Percentiles rank a stretch among this genome's conserved stretches.
Conservation (phyloP, 257 asterid genomes). For the Nicotiana tabacum region DNA sequence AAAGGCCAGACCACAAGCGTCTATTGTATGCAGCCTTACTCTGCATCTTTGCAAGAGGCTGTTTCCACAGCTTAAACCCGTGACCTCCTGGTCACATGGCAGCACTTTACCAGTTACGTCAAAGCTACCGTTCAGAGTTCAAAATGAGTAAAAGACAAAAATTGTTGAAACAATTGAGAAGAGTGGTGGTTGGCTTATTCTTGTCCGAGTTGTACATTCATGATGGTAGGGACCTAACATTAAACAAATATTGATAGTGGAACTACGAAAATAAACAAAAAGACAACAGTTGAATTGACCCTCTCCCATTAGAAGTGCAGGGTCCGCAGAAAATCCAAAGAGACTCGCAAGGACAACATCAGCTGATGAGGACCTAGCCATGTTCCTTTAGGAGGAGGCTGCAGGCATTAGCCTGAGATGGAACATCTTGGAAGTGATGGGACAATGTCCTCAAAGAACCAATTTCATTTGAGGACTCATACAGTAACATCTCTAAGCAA, state of each 20-base stretch:
- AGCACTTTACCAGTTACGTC: too few relatives aligned
- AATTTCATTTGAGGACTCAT: neutral
- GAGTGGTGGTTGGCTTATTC: neutral
- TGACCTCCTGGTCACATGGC: too few relatives aligned
- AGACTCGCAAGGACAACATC: neutral
- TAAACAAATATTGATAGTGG: conserved; percentile 15
- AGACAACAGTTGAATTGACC: conserved; percentile 16
- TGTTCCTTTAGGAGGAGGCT: neutral
- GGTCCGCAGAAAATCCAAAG: conserved; percentile 4
- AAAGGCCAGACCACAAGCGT: too few relatives aligned
- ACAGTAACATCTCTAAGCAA: neutral
- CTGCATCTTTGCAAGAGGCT: too few relatives aligned
- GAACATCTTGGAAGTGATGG: neutral
- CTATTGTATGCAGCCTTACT: too few relatives aligned
- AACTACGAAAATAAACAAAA: conserved; percentile 4
- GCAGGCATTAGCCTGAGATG: neutral
- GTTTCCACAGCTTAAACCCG: too few relatives aligned
- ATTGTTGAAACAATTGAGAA: neutral
- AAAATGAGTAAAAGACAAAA: neutral
- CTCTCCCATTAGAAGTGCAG: conserved; percentile 12
- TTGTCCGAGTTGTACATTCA: conserved; percentile 13
- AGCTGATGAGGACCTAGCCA: neutral
- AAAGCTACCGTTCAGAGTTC: too few relatives aligned
- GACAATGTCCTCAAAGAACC: neutral
- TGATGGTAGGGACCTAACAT: conserved; percentile 18